Percentiles rank a stretch among this genome's conserved stretches.
These are phyloP conservation scores for Pythium periplocum DNA, from an alignment of 352 stramenopile genomes.

Conservation along the genomic window DNA sequence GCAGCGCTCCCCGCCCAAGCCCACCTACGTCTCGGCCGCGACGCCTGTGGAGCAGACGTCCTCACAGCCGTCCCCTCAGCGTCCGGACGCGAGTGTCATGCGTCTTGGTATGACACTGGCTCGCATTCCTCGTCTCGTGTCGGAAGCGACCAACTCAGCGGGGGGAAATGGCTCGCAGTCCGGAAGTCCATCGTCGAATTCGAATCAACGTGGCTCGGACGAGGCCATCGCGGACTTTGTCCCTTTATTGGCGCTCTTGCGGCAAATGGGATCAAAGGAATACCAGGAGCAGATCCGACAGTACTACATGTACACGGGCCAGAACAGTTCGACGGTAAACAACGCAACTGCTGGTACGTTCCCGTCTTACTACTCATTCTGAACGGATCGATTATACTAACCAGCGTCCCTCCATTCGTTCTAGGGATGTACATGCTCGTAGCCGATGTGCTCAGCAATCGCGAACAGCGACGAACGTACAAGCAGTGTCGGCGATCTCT, in stretches of 20 bases:
- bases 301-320: constrained; percentile 35
- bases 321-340: constrained; percentile 6
- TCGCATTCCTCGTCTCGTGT: background rate
- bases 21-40: constrained; percentile 3
- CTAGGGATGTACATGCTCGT: too few relatives aligned
- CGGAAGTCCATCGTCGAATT: constrained; percentile 7
- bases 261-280: constrained; percentile 56
- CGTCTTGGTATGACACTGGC: background rate
- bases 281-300: constrained; percentile 43
- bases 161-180: constrained; percentile 5
- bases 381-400: background rate
- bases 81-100: background rate
- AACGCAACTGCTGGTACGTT: constrained; percentile 16
- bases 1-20: constrained; percentile 22
- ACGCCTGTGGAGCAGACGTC: constrained; percentile 1
- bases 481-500: constrained; percentile 55
- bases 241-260: constrained; percentile 34
- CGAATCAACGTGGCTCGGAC: background rate
- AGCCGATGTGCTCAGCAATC: constrained; percentile 20
- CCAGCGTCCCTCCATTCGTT: too few relatives aligned
- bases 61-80: background rate
- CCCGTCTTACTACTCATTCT: background rate
- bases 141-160: background rate
- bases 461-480: constrained; percentile 40
- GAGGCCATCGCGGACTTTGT: constrained; percentile 15